Conservation (phyloP, 768 basidiomycete species). For the Pholiota molesta region DNA sequence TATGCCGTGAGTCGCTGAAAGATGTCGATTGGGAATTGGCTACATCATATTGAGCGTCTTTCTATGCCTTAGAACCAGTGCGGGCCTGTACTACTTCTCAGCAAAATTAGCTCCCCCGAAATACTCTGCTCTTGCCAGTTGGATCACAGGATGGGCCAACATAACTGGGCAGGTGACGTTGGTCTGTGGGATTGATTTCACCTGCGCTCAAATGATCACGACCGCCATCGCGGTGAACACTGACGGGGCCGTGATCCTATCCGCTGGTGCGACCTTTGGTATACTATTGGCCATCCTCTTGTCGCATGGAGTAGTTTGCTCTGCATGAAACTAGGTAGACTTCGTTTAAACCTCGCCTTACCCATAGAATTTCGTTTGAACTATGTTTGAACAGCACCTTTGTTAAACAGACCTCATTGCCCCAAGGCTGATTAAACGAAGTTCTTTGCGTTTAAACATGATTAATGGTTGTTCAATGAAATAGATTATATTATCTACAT, state of each 20-base stretch:
- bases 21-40: background rate
- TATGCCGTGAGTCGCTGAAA: conserved; percentile 62
- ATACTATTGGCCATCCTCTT: conserved; percentile 67
- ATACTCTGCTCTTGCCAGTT: conserved; percentile 52
- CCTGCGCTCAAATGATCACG: conserved; percentile 79
- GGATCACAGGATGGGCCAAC: conserved; percentile 62
- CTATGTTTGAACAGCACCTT: too few species aligned
- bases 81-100: conserved; percentile 79
- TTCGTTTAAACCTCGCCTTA: too few species aligned
- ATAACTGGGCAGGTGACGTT: conserved; percentile 67
- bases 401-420: too few species aligned
- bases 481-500: too few species aligned
- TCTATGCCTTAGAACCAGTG: conserved; percentile 58
- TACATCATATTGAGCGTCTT: background rate
- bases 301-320: conserved; percentile 72
- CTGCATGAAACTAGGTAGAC: too few species aligned
- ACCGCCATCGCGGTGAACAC: conserved; percentile 67
- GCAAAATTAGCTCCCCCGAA: conserved; percentile 69
- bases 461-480: too few species aligned
- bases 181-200: conserved; percentile 77
- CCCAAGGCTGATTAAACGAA: too few species aligned
- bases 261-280: conserved; percentile 65
- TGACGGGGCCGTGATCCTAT: conserved; percentile 53
- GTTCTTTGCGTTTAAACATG: too few species aligned
- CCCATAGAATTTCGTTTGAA: too few species aligned